phyloP scores from a whole-genome alignment of 495 filamentous ascomycete genomes.

The Lasiosphaeria hispida region DNA sequence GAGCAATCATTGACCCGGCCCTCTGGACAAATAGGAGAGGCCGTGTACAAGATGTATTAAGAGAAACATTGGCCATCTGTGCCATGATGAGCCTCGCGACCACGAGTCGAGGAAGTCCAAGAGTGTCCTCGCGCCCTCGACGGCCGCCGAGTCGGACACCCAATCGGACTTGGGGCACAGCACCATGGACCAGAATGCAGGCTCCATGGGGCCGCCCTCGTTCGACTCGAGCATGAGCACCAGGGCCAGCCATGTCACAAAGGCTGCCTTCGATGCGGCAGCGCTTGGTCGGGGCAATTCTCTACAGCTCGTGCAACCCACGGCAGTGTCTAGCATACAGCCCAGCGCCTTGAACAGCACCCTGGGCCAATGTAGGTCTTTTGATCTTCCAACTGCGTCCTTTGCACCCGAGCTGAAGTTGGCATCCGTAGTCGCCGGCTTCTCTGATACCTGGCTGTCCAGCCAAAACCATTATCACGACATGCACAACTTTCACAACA shows the following conservation, averaged over 20 bases:
- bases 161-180: conserved; percentile 42
- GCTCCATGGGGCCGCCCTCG: conserved; percentile 41
- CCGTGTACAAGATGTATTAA: conserved; percentile 98
- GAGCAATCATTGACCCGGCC: conserved; percentile 26
- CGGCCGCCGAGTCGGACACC: conserved; percentile 51
- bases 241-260: conserved; percentile 38
- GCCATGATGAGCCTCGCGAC: conserved; percentile 96
- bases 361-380: conserved; percentile 72
- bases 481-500: conserved; percentile 90
- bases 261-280: conserved; percentile 40
- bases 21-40: conserved; percentile 62
- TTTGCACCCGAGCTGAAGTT: conserved; percentile 38
- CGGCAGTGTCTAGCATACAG: conserved; percentile 52
- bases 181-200: conserved; percentile 38
- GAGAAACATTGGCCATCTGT: conserved; percentile 97
- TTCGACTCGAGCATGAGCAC: conserved; percentile 37
- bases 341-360: conserved; percentile 53
- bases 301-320: conserved; percentile 57
- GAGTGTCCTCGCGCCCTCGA: conserved; percentile 60
- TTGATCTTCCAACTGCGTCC: conserved; percentile 28
- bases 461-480: conserved; percentile 81
- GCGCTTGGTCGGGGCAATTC: conserved; percentile 43
- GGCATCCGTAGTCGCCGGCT: conserved; percentile 42
- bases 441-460: conserved; percentile 57
- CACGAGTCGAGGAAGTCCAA: conserved; percentile 62